These are phyloP conservation scores for Colletotrichum endophyticum DNA, from an alignment of 2,329 filamentous ascomycete genomes.

Conservation along the genomic window DNA sequence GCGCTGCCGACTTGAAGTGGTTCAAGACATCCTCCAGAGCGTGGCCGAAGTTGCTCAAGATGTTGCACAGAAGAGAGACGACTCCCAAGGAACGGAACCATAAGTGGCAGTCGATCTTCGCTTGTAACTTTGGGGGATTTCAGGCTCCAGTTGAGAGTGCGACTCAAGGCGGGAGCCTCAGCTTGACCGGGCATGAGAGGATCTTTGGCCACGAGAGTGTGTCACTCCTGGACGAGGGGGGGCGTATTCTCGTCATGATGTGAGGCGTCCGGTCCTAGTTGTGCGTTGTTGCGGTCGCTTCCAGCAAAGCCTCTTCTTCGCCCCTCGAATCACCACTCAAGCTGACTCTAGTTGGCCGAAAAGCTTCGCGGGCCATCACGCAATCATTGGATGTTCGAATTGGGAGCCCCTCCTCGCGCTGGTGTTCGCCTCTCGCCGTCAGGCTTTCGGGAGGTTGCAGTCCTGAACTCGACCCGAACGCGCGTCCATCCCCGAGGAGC, in stretches of 20 bases:
- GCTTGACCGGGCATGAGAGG: not conserved
- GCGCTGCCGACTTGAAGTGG: too few species aligned
- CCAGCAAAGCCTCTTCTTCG: not conserved
- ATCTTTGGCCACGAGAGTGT: too few species aligned
- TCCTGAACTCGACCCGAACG: not conserved
- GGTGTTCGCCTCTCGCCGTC: not conserved
- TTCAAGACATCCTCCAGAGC: not conserved
- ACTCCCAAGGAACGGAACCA: not conserved
- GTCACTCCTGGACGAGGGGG: too few species aligned
- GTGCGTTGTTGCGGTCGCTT: not conserved
- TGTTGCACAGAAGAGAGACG: fast-evolving
- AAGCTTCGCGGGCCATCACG: not conserved
- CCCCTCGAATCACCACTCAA: too few species aligned
- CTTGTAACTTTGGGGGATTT: not conserved
- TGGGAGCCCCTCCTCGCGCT: not conserved
- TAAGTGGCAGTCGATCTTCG: not conserved
- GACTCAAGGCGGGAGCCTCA: not conserved
- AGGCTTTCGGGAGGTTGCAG: not conserved
- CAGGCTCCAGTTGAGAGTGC: not conserved
- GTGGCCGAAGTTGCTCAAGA: not conserved
- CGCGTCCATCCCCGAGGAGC: not conserved
- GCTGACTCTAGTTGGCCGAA: not conserved
- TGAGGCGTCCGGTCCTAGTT: fast-evolving
- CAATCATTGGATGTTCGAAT: not conserved
- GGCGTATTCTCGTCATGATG: not conserved